phyloP scores from a whole-genome alignment of 2,329 filamentous ascomycete species.

The Trichophyton schoenleinii region DNA sequence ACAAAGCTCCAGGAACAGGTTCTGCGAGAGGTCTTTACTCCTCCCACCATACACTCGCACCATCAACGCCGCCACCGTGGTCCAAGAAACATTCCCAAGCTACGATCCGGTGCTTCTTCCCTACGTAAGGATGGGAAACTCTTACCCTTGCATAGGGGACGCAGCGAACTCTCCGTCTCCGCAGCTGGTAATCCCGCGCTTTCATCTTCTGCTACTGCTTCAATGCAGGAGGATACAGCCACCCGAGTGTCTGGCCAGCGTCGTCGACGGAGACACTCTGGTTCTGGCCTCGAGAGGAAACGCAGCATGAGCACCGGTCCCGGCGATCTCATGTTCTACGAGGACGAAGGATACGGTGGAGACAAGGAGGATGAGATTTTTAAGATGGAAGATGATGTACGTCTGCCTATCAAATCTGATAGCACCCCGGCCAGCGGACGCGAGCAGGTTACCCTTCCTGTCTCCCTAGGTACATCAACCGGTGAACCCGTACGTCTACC shows the following conservation, averaged over 20 bases:
- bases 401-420: neutral
- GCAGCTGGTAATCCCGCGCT: conserved; percentile 4
- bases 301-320: conserved; percentile 56
- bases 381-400: conserved; percentile 47
- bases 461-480: conserved; percentile 14
- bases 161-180: neutral
- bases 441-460: conserved; percentile 10
- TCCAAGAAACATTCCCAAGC: conserved; percentile 50
- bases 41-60: conserved; percentile 68
- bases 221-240: conserved; percentile 25
- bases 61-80: conserved; percentile 48
- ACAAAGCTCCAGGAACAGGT: conserved; percentile 78
- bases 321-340: conserved; percentile 78
- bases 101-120: conserved; percentile 21
- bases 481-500: conserved; percentile 34
- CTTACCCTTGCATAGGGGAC: neutral
- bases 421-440: neutral
- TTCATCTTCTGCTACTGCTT: conserved; percentile 14
- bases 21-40: conserved; percentile 80
- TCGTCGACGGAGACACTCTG: conserved; percentile 62
- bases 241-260: conserved; percentile 12
- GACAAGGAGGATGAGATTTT: conserved; percentile 64
- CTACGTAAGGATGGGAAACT: neutral
- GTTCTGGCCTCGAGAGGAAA: conserved; percentile 67
- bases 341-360: conserved; percentile 73